A percentile compares a stretch with the other conserved stretches of the same genome.
Evolutionary conservation across 441 rosid species (phyloP).

Genomic region (Jatropha podagrica): DNA sequence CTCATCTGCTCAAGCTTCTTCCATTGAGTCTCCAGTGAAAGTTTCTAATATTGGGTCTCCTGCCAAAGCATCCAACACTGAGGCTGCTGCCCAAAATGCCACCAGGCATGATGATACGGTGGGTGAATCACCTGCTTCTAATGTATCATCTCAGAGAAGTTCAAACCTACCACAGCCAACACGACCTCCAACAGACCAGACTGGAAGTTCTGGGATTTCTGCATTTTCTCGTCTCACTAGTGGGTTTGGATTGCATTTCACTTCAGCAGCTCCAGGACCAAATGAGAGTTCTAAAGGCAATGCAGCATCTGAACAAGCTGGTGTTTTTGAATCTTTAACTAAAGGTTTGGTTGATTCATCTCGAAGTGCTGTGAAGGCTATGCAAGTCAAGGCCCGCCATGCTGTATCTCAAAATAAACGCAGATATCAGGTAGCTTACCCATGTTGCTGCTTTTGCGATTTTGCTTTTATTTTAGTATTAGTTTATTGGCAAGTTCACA

Average conservation of each 20-base stretch:
- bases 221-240: constrained; percentile 61
- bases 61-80: background rate
- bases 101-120: background rate
- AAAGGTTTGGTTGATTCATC: constrained; percentile 81
- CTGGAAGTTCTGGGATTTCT: constrained; percentile 41
- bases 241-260: constrained; percentile 56
- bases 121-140: constrained; percentile 7
- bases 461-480: background rate
- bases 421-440: constrained; percentile 65
- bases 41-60: constrained; percentile 5
- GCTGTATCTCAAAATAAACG: constrained; percentile 79
- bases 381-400: constrained; percentile 87
- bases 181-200: constrained; percentile 28
- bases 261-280: constrained; percentile 28
- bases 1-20: constrained; percentile 28
- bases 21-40: constrained; percentile 9
- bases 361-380: constrained; percentile 67
- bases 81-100: constrained; percentile 3
- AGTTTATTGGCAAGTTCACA: background rate
- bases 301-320: constrained; percentile 36
- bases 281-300: constrained; percentile 33
- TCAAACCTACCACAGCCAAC: constrained; percentile 50
- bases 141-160: constrained; percentile 23
- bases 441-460: background rate
- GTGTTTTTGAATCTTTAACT: constrained; percentile 59